Conservation (phyloP, 306 rosid species). For the Benincasa hispida region DNA sequence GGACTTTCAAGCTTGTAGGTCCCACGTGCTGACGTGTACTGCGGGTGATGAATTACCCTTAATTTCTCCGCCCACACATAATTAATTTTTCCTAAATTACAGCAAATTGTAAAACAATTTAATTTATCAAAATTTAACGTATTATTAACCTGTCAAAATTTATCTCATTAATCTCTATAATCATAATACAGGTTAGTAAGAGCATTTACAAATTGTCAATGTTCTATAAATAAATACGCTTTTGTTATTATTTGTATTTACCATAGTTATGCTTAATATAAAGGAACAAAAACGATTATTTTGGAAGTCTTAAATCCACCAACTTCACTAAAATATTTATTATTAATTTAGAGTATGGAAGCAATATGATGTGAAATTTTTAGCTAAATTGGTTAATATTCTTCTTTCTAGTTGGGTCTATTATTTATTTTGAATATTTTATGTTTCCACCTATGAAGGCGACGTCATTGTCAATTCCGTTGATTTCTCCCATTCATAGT, state of each 20-base stretch:
- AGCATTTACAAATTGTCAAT: background rate
- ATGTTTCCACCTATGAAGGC: background rate
- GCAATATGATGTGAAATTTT: background rate
- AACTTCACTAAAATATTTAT: too few relatives aligned
- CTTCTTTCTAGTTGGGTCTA: background rate
- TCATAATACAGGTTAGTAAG: too few relatives aligned
- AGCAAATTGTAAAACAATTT: background rate
- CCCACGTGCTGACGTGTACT: constrained; percentile 35
- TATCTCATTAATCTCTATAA: too few relatives aligned
- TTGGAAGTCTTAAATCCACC: background rate
- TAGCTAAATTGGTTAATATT: background rate
- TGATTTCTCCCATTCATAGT: background rate
- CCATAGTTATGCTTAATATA: too few relatives aligned
- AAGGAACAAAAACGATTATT: too few relatives aligned
- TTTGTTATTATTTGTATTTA: too few relatives aligned
- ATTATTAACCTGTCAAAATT: too few relatives aligned
- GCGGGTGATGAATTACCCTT: constrained; percentile 11
- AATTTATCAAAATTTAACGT: background rate
- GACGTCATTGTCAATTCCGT: background rate
- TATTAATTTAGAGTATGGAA: background rate
- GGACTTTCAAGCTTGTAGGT: constrained; percentile 53
- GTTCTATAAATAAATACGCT: too few relatives aligned
- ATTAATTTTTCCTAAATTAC: background rate
- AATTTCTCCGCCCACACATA: background rate
- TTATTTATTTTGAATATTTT: background rate